Evolutionary conservation across 768 basidiomycete species (phyloP), one percentile per base, ranked within the genome.

Genomic region (Lactifluus echinatus): DNA sequence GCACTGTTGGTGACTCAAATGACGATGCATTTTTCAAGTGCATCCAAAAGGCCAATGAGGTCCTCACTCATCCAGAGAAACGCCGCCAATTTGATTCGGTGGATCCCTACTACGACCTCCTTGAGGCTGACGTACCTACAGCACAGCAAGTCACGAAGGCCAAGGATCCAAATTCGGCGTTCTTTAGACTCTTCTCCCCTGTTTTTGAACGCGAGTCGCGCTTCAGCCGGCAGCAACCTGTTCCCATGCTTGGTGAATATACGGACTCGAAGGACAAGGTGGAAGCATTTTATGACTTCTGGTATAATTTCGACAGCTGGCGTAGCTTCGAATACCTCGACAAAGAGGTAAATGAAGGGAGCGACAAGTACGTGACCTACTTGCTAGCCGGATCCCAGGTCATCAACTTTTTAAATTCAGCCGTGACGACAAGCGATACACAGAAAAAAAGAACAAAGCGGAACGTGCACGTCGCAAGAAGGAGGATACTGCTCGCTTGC

Each of bases 271-370:
- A 96, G 72, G 79, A 81, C 63, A 80, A 82, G 55, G 94, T 97
- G 53, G 90, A 95, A 70, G 78, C 74, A 6, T 97, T 99, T 78
- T 99, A 99, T 76, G 89, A 97, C 71, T 96, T 95, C 72, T 99
- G 93, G 93, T 98, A 99, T 79, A 95, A 94, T 79, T 95, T 99
- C 73, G 95, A 97, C 72, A 90, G 87, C 64, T 99, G 95, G 95
- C 78, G 95, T 66, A 90, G 86, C 70, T 99, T 97, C 69, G 95
- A 99, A 73, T 97, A 93, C 78, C 76, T 88, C 63, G 95, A 99
- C 76, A 98, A 99, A 78, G 95, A 99, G 71, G 87, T 92, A 56
- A 95, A 97, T 70, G 95, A 99, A 73, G 95, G 95, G 11, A 91
- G 89, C 61, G 95, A 98, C 70, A 90, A 80, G 92, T 93, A 51